phyloP scores from a whole-genome alignment of 139 green algal species.

The Chloropicon primus region DNA sequence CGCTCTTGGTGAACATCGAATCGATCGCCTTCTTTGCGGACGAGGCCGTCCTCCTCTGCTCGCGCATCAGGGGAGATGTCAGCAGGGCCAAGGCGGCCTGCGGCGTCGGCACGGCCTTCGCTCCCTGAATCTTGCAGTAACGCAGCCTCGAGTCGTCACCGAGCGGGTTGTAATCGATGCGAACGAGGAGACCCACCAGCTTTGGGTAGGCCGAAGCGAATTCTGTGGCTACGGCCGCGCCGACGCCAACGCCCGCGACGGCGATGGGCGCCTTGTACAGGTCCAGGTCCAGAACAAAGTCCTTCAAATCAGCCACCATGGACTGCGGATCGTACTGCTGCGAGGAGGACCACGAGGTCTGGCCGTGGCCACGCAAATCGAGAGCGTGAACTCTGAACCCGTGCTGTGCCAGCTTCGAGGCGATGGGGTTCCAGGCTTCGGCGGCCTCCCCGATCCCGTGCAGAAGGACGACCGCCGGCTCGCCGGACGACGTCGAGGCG shows the following conservation, averaged over 20 bases:
- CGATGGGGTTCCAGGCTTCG: constrained; percentile 14
- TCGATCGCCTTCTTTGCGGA: neutral
- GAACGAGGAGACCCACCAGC: neutral
- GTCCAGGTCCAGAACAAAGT: constrained; percentile 28
- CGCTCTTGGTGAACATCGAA: neutral
- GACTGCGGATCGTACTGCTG: constrained; percentile 1
- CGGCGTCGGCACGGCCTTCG: neutral
- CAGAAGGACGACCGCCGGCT: neutral
- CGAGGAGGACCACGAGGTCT: neutral
- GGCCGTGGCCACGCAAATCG: constrained; percentile 22
- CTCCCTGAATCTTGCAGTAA: neutral
- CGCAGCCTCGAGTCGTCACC: neutral
- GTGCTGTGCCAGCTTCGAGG: constrained; percentile 5
- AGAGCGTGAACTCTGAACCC: constrained; percentile 21
- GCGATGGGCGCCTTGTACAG: constrained; percentile 27
- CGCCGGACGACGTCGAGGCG: neutral
- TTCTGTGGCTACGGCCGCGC: constrained; percentile 1
- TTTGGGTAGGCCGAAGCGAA: neutral
- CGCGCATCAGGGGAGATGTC: neutral
- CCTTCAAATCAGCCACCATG: constrained; percentile 24
- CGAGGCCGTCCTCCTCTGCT: neutral
- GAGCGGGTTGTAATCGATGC: neutral
- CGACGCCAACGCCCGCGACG: constrained; percentile 24
- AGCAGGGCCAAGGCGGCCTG: neutral
- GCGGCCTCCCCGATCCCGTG: constrained; percentile 1